Evolutionary conservation across 441 rosid species (phyloP), one percentile per base, ranked within the genome.

Genomic region (Omphalea diandra): DNA sequence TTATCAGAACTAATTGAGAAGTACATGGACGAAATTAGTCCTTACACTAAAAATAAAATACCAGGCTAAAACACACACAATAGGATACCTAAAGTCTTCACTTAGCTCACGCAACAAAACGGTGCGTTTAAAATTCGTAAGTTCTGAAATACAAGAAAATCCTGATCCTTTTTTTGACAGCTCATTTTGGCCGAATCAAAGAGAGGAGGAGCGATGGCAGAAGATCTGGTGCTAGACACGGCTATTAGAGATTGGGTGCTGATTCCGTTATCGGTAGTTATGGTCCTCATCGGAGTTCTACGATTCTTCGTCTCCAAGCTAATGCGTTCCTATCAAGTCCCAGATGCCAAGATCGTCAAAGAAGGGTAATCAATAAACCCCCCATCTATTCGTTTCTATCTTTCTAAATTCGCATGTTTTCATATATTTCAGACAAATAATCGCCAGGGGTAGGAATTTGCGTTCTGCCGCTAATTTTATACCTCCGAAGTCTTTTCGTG

Each of bases 221-320:
- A 90, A 77, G 99, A 95, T 81, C 84, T 94, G 70, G 98, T 95
- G 32, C 84, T 93, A 1, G 97, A 92, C 77, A 90, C 96, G 52
- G 98, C 98, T 72, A 93, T 96, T 24, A 91, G 99, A 83, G 97
- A 96, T 55, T 96, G 99, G 99, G 98, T 95, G 33, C 76, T 95
- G 72, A 94, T 94, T 29, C 98, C 96, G 18, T 82, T 94, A 3
- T 91, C 97, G 0, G 88, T 93, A 26, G 99, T 96, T 65, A 94
- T 89, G 97, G 98, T 92, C 32, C 93, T 92, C 59, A 94, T 90
- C 38, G 97, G 99, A 27, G 76, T 92, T 70, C 93, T 94, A 33
- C 96, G 96, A 7, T 79, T 92, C 90, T 94, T 92, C 75, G 97
- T 94, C 68, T 84, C 96, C 69, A 84, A 88, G 86, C 83, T 88